Evolutionary conservation across 2,329 filamentous ascomycete genomes (phyloP).

Genomic region (Xylariaceae sp.): DNA sequence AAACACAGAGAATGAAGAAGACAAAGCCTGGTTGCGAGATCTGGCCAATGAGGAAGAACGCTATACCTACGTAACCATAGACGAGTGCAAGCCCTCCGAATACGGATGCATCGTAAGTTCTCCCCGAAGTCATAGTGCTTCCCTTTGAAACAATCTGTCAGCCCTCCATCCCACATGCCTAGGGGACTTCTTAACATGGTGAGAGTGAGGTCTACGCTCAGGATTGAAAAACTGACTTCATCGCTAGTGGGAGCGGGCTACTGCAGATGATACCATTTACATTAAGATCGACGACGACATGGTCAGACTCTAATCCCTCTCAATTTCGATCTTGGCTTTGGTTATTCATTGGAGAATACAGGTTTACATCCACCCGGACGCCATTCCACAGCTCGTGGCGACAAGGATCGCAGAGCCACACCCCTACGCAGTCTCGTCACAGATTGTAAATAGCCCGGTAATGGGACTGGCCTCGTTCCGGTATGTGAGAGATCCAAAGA

Average conservation of each 20-base stretch:
- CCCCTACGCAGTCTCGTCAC: slow-evolving; percentile 48
- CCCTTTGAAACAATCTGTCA: too few relatives aligned
- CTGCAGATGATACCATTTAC: slow-evolving; percentile 35
- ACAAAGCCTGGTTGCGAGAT: slow-evolving; percentile 37
- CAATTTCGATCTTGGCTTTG: background rate
- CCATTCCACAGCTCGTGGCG: slow-evolving; percentile 49
- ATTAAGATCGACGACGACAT: slow-evolving; percentile 43
- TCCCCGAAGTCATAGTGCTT: too few relatives aligned
- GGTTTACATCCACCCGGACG: slow-evolving; percentile 28
- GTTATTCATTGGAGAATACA: background rate
- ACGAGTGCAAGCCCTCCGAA: slow-evolving; percentile 30
- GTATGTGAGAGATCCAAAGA: too few relatives aligned
- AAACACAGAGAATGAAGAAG: slow-evolving; percentile 35
- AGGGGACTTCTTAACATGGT: too few relatives aligned
- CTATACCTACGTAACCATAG: slow-evolving; percentile 33
- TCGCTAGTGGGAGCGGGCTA: slow-evolving; percentile 28
- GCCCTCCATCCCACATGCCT: too few relatives aligned
- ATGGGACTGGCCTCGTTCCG: slow-evolving; percentile 51
- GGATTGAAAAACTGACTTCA: too few relatives aligned
- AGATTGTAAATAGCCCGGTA: slow-evolving; percentile 52
- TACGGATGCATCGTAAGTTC: slow-evolving; percentile 33
- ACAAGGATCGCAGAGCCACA: slow-evolving; percentile 47
- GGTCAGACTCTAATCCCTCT: slow-evolving; percentile 24
- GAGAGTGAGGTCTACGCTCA: too few relatives aligned
- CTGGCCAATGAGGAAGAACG: slow-evolving; percentile 34